Conservation (phyloP, 768 basidiomycete genomes). For the Leccinum ochraceum region DNA sequence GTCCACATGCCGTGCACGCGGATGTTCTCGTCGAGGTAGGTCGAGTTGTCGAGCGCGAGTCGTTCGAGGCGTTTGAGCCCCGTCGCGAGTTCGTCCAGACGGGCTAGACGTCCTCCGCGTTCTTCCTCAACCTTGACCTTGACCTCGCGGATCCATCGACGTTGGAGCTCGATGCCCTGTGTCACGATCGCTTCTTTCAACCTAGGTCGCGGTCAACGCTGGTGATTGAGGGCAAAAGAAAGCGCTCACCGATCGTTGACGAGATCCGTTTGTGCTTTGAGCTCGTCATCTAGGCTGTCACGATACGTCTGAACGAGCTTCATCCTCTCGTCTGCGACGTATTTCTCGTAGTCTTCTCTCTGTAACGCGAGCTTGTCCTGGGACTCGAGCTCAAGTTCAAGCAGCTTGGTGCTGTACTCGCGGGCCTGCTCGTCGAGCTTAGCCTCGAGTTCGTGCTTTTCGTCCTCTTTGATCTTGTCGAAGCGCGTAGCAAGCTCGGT, state of each 20-base stretch:
- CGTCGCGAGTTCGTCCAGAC: too few species aligned
- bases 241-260: conserved; percentile 85
- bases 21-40: conserved; percentile 93
- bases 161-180: conserved; percentile 96
- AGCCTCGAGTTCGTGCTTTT: conserved; percentile 63
- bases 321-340: conserved; percentile 76
- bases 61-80: conserved; percentile 33
- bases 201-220: conserved; percentile 39
- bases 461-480: conserved; percentile 77
- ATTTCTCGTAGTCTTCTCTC: conserved; percentile 81
- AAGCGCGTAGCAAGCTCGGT: conserved; percentile 75
- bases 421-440: conserved; percentile 79
- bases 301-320: conserved; percentile 77
- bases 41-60: conserved; percentile 87
- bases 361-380: conserved; percentile 84
- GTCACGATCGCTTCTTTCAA: conserved; percentile 93
- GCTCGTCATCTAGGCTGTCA: conserved; percentile 81
- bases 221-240: neutral
- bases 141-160: conserved; percentile 90
- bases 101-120: conserved; percentile 91
- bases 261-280: conserved; percentile 85
- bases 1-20: conserved; percentile 92
- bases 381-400: conserved; percentile 82
- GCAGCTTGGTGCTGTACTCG: conserved; percentile 79
- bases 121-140: conserved; percentile 96